Evolutionary conservation across 768 basidiomycete species (phyloP).

Genomic region (Tulasnella sp.): DNA sequence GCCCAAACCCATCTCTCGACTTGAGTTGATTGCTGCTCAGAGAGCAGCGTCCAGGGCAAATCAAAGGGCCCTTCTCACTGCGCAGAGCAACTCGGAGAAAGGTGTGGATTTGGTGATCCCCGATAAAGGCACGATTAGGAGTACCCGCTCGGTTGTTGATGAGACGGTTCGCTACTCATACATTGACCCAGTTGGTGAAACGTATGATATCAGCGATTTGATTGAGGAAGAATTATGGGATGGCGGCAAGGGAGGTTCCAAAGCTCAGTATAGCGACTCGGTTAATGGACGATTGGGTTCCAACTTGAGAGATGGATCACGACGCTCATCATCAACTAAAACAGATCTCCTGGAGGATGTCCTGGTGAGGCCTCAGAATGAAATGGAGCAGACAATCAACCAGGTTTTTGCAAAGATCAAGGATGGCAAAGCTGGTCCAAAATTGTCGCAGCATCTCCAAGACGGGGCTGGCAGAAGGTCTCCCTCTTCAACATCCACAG

Average conservation of each 20-base stretch:
- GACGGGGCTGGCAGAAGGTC: conserved; percentile 22
- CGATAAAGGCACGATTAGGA: conserved; percentile 74
- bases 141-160: conserved; percentile 43
- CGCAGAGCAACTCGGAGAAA: conserved; percentile 55
- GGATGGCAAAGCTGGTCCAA: conserved; percentile 23
- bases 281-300: background rate
- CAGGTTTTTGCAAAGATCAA: conserved; percentile 65
- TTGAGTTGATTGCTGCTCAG: conserved; percentile 86
- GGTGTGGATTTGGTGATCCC: conserved; percentile 83
- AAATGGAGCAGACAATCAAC: conserved; percentile 54
- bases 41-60: conserved; percentile 75
- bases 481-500: background rate
- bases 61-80: conserved; percentile 71
- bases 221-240: conserved; percentile 79
- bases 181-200: conserved; percentile 79
- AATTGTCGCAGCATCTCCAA: no score
- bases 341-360: conserved; percentile 58
- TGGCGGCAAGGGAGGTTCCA: conserved; percentile 16
- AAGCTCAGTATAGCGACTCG: background rate
- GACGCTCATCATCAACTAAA: background rate
- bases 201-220: conserved; percentile 86
- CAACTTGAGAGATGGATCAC: background rate
- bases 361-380: conserved; percentile 44
- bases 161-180: conserved; percentile 87
- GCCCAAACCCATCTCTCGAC: conserved; percentile 11